Conservation (phyloP, 768 basidiomycete species). For the Strobilomyces echinocephalus region DNA sequence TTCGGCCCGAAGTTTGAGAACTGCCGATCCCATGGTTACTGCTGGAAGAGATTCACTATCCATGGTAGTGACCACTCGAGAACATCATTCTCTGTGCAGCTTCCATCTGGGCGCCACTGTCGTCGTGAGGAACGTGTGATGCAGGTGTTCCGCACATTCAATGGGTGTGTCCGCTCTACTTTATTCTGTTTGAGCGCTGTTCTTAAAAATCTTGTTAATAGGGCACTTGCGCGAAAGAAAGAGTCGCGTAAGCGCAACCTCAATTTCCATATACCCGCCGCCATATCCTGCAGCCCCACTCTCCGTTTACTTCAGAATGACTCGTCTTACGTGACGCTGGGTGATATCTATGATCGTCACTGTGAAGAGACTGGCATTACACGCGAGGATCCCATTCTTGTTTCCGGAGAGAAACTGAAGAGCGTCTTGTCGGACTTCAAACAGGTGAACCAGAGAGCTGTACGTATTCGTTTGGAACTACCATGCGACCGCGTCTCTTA, state of each 20-base stretch:
- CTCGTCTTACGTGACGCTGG: conserved; percentile 83
- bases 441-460: conserved; percentile 42
- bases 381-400: conserved; percentile 84
- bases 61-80: conserved; percentile 87
- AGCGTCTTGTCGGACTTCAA: conserved; percentile 58
- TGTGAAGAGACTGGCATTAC: conserved; percentile 70
- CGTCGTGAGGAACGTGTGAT: conserved; percentile 90
- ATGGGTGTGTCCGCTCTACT: conserved; percentile 51
- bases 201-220: conserved; percentile 28
- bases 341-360: conserved; percentile 91
- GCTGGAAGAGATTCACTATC: conserved; percentile 86
- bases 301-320: conserved; percentile 89
- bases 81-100: conserved; percentile 87
- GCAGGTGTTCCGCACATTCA: conserved; percentile 92
- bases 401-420: conserved; percentile 80
- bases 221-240: conserved; percentile 81
- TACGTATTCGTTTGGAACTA: conserved; percentile 12
- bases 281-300: conserved; percentile 76
- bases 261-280: conserved; percentile 84
- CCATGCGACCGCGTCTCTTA: neutral
- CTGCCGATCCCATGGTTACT: conserved; percentile 78
- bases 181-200: neutral
- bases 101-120: conserved; percentile 77
- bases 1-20: conserved; percentile 90
- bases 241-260: conserved; percentile 91